Conservation (phyloP, 2,329 filamentous ascomycete genomes). For the Aurifilum marmelostoma region DNA sequence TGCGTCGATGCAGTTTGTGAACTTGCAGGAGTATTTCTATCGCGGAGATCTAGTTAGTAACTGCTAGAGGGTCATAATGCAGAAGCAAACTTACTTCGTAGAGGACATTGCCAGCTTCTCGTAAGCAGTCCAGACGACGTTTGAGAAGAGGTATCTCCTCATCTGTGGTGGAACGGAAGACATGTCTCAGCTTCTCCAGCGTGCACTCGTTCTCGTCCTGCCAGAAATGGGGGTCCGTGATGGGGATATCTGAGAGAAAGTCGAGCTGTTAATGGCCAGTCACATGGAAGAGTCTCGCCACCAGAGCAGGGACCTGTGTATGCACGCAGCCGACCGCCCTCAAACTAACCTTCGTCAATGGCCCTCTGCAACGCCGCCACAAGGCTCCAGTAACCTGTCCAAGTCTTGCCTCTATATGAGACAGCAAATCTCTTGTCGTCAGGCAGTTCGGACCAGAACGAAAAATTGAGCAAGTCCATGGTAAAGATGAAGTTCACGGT, state of each 20-base stretch:
- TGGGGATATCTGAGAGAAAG: slow-evolving; percentile 69
- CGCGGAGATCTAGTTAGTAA: slow-evolving; percentile 28
- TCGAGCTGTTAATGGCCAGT: slow-evolving; percentile 15
- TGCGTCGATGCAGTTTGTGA: slow-evolving; percentile 72
- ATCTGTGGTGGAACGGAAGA: slow-evolving; percentile 85
- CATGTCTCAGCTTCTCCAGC: slow-evolving; percentile 70
- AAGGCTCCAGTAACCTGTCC: slow-evolving; percentile 96
- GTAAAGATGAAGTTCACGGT: slow-evolving; percentile 94
- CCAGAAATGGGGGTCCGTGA: slow-evolving; percentile 90
- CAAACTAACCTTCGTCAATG: slow-evolving; percentile 74
- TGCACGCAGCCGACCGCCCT: neutral
- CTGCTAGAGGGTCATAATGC: neutral
- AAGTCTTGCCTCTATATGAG: slow-evolving; percentile 76
- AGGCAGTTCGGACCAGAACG: slow-evolving; percentile 81
- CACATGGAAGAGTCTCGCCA: slow-evolving; percentile 21
- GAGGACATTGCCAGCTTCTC: slow-evolving; percentile 81
- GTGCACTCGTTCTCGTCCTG: slow-evolving; percentile 74
- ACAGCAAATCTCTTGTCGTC: slow-evolving; percentile 79
- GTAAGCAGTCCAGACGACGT: slow-evolving; percentile 76
- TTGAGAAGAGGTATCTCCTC: slow-evolving; percentile 85
- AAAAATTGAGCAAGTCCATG: slow-evolving; percentile 97
- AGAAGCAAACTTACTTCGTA: slow-evolving; percentile 63
- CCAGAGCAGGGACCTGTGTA: neutral
- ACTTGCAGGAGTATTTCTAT: slow-evolving; percentile 75
- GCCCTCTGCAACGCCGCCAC: slow-evolving; percentile 86